Conservation (phyloP, 176 grass and related monocot species). For the Carex pumila region DNA sequence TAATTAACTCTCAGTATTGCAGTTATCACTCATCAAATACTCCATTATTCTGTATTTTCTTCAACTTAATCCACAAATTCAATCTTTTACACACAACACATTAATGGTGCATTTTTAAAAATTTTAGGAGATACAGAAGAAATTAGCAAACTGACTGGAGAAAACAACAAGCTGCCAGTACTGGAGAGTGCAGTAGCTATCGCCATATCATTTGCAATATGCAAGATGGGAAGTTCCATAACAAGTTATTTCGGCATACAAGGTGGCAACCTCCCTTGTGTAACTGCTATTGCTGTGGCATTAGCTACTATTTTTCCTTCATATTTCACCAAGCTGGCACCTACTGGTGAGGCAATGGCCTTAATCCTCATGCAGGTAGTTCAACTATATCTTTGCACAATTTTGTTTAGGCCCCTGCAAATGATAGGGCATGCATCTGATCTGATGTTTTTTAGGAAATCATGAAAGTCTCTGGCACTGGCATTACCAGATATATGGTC, state of each 20-base stretch:
- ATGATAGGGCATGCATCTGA: too few species aligned
- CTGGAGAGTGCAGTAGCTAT: conserved; percentile 44
- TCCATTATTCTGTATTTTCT: neutral
- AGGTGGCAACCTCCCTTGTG: conserved; percentile 64
- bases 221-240: conserved; percentile 44
- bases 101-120: neutral
- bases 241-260: conserved; percentile 41
- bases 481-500: neutral
- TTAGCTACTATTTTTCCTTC: conserved; percentile 62
- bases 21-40: neutral
- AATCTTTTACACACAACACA: neutral
- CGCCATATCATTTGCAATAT: conserved; percentile 49
- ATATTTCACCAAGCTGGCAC: conserved; percentile 40
- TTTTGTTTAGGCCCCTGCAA: neutral
- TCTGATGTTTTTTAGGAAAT: neutral
- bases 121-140: conserved; percentile 20
- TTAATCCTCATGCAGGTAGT: conserved; percentile 70
- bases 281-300: conserved; percentile 57
- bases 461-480: neutral
- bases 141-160: conserved; percentile 8
- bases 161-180: conserved; percentile 44
- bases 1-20: neutral
- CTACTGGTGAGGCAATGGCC: conserved; percentile 51
- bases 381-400: neutral
- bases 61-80: neutral